A percentile compares a stretch with the other conserved stretches of the same genome.
Evolutionary conservation across 108 stramenopile genomes (phyloP).

Genomic region (Pseudonitzschia pungens): DNA sequence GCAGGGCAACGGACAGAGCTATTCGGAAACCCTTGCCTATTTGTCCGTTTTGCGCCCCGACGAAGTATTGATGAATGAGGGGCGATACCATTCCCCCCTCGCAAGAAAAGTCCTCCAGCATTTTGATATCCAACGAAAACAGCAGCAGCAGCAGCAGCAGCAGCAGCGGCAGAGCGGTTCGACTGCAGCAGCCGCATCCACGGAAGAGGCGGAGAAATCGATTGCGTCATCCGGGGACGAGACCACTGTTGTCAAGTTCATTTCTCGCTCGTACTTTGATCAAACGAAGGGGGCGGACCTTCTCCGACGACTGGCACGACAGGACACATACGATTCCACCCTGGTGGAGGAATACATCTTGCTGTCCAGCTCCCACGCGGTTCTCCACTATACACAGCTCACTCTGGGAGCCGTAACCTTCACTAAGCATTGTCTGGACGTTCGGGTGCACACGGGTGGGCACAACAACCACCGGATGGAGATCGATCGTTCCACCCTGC

Average conservation of each 20-base stretch:
- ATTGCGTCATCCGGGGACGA: not conserved
- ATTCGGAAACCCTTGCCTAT: constrained; percentile 78
- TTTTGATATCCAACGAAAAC: constrained; percentile 23
- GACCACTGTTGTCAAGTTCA: constrained; percentile 76
- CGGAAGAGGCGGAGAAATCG: not conserved
- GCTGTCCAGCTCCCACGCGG: constrained; percentile 75
- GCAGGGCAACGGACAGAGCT: constrained; percentile 85
- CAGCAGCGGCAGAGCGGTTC: not conserved
- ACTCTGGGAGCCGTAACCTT: constrained; percentile 63
- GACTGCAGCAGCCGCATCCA: not conserved
- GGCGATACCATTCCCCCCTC: constrained; percentile 66
- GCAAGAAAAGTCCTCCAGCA: constrained; percentile 62
- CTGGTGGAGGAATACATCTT: constrained; percentile 86
- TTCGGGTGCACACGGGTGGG: constrained; percentile 70
- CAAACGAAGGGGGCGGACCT: constrained; percentile 87
- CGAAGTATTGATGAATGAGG: constrained; percentile 87
- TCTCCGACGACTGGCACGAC: constrained; percentile 60
- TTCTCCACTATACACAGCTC: constrained; percentile 78
- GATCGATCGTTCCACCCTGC: constrained; percentile 77
- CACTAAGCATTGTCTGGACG: constrained; percentile 45
- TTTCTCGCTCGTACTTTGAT: constrained; percentile 84
- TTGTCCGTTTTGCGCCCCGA: constrained; percentile 72
- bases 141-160: not conserved
- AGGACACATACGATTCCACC: constrained; percentile 70
- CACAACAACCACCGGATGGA: constrained; percentile 63